Conservation (phyloP, 1,139 yeast species). For the Zygoascus sp. region DNA sequence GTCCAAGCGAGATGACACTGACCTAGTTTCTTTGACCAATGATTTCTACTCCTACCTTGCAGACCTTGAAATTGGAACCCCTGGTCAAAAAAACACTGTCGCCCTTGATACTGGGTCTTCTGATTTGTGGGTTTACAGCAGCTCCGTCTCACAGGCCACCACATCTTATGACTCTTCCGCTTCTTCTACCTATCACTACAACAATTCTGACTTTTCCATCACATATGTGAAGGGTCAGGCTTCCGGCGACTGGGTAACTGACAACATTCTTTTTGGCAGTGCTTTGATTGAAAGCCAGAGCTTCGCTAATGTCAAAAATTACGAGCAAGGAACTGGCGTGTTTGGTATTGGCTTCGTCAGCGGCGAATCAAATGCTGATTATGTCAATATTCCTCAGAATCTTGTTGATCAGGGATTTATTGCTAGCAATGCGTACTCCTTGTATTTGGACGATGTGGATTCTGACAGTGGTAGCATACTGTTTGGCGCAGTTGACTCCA, state of each 20-base stretch:
- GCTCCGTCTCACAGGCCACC: conserved; percentile 4
- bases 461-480: conserved; percentile 44
- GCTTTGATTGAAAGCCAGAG: conserved; percentile 5
- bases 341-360: conserved; percentile 16
- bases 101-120: conserved; percentile 47
- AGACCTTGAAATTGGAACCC: too few species aligned
- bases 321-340: conserved; percentile 13
- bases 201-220: conserved; percentile 24
- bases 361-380: conserved; percentile 16
- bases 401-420: conserved; percentile 46
- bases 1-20: too few species aligned
- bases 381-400: conserved; percentile 43
- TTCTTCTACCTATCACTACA: conserved; percentile 18
- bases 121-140: conserved; percentile 42
- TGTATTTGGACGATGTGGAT: conserved; percentile 43
- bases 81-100: conserved; percentile 46
- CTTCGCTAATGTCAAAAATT: conserved; percentile 5
- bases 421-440: conserved; percentile 45
- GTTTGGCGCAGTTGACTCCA: conserved; percentile 56
- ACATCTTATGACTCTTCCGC: conserved; percentile 5
- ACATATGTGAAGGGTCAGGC: conserved; percentile 27
- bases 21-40: too few species aligned
- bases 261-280: conserved; percentile 31
- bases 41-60: too few species aligned
- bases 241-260: conserved; percentile 46